Evolutionary conservation across 805 yeast genomes (phyloP).

Genomic region (Metschnikowia cerradonensis): DNA sequence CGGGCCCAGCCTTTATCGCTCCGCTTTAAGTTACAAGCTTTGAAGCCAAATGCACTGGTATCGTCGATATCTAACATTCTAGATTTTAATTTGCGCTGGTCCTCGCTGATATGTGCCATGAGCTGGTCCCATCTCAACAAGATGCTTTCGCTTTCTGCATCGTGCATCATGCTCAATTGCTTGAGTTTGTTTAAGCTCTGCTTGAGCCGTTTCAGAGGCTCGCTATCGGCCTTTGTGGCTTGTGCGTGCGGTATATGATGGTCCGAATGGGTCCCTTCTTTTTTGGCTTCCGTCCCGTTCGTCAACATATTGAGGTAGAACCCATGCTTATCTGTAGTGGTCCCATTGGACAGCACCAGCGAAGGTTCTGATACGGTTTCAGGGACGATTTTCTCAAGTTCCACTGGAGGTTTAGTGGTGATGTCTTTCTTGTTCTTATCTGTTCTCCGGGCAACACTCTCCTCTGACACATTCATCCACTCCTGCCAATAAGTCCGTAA

Average conservation of each 20-base stretch:
- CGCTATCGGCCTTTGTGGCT: not conserved
- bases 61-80: conserved; percentile 1
- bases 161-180: conserved; percentile 42
- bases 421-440: not conserved
- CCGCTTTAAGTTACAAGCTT: conserved; percentile 33
- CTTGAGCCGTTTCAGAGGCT: conserved; percentile 1
- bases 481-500: conserved; percentile 6
- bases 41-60: conserved; percentile 32
- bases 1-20: conserved; percentile 12
- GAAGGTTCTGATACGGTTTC: conserved; percentile 1
- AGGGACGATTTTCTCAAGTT: conserved; percentile 31
- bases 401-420: conserved; percentile 34
- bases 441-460: not conserved
- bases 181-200: conserved; percentile 27
- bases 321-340: conserved; percentile 47
- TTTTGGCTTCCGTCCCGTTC: not conserved
- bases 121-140: conserved; percentile 46
- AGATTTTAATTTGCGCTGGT: conserved; percentile 4
- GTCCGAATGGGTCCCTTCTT: not conserved
- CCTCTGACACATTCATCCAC: conserved; percentile 12
- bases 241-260: not conserved
- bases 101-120: conserved; percentile 29
- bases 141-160: conserved; percentile 35
- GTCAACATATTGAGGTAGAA: conserved; percentile 31
- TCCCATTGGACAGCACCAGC: conserved; percentile 15